Evolutionary conservation across 805 yeast genomes (phyloP).

Genomic region (Jamesozyma spencerorum): DNA sequence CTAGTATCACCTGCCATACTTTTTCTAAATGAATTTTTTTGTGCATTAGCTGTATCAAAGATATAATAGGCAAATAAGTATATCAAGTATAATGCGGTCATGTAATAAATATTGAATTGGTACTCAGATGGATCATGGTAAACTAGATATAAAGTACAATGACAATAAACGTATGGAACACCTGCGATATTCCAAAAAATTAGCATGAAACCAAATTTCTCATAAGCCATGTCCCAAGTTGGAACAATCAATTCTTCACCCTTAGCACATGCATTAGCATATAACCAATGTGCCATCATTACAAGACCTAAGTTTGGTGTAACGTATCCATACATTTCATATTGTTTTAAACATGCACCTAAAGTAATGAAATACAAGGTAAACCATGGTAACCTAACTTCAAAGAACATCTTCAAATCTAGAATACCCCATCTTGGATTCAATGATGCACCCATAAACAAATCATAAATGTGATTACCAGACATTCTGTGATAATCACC

Average conservation of each 20-base stretch:
- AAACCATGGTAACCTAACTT: constrained; percentile 96
- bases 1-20: constrained; percentile 67
- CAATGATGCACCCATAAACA: constrained; percentile 95
- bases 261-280: constrained; percentile 94
- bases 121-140: constrained; percentile 82
- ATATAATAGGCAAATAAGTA: constrained; percentile 72
- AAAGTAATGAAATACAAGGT: constrained; percentile 69
- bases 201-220: constrained; percentile 98
- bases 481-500: constrained; percentile 85
- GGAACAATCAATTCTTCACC: constrained; percentile 97
- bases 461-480: constrained; percentile 81
- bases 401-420: constrained; percentile 94
- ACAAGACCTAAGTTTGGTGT: constrained; percentile 67
- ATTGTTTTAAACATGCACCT: constrained; percentile 69
- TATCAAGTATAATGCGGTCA: constrained; percentile 43
- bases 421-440: constrained; percentile 90
- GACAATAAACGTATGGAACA: constrained; percentile 96
- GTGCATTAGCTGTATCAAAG: constrained; percentile 92
- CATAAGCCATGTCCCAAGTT: constrained; percentile 99
- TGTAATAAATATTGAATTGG: constrained; percentile 56
- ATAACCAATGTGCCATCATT: constrained; percentile 81
- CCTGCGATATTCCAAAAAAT: constrained; percentile 99
- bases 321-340: constrained; percentile 70
- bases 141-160: constrained; percentile 74
- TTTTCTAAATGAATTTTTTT: constrained; percentile 87